A percentile compares a stretch with the other conserved stretches of the same genome.
phyloP scores from a whole-genome alignment of 2,329 filamentous ascomycete genomes.

The Pezicula rhizophila region DNA sequence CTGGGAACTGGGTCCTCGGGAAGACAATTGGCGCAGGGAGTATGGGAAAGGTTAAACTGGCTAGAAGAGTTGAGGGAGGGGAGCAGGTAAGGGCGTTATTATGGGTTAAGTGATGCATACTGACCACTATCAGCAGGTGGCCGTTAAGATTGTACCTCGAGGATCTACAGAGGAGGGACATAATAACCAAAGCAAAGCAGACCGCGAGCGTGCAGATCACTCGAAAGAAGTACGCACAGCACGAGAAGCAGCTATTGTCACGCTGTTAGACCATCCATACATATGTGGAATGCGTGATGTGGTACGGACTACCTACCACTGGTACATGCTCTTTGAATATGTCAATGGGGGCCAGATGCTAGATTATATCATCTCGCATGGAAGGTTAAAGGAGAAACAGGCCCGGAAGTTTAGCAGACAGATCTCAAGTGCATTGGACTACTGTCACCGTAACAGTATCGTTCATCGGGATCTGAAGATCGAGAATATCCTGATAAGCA shows the following conservation, averaged over 20 bases:
- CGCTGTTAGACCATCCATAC: conserved; percentile 86
- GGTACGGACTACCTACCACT: conserved; percentile 92
- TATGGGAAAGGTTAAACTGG: conserved; percentile 98
- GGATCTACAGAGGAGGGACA: conserved; percentile 75
- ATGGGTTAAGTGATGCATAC: conserved; percentile 1
- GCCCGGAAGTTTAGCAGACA: conserved; percentile 96
- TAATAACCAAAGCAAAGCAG: conserved; percentile 56
- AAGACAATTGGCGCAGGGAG: conserved; percentile 97
- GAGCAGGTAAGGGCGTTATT: conserved; percentile 63
- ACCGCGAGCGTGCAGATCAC: conserved; percentile 86
- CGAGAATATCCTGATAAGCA: conserved; percentile 98
- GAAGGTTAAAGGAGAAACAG: conserved; percentile 95
- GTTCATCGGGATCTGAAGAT: conserved; percentile 98
- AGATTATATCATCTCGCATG: conserved; percentile 98
- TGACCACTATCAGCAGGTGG: conserved; percentile 55
- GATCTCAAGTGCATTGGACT: conserved; percentile 93
- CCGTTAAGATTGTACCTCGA: conserved; percentile 93
- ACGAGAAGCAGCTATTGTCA: conserved; percentile 92
- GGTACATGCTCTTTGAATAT: conserved; percentile 99
- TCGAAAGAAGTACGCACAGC: conserved; percentile 95
- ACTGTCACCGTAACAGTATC: conserved; percentile 96
- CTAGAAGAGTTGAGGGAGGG: conserved; percentile 79
- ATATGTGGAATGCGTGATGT: conserved; percentile 95
- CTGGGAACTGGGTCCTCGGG: conserved; percentile 89
- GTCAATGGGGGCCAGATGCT: conserved; percentile 99